Conservation (phyloP, 116 monocot species). For the Posidonia oceanica region DNA sequence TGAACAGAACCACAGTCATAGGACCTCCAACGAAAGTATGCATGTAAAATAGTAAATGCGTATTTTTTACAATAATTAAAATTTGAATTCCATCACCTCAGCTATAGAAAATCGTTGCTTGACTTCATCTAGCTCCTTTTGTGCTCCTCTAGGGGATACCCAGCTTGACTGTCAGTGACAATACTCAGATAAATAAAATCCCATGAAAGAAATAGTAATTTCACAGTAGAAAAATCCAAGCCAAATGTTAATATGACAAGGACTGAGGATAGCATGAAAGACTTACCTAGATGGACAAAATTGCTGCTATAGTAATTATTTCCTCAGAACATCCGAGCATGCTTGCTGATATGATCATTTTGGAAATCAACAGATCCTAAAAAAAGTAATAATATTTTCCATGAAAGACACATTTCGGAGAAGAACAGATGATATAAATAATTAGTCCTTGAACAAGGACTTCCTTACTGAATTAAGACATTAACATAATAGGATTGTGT, state of each 20-base stretch:
- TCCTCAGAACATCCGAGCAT: constrained; percentile 82
- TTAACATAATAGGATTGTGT: too few species aligned
- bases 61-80: neutral
- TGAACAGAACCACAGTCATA: too few species aligned
- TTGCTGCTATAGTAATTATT: constrained; percentile 73
- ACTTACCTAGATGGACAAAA: constrained; percentile 88
- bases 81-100: constrained; percentile 42
- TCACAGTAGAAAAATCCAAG: too few species aligned
- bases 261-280: neutral
- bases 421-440: neutral
- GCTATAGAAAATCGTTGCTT: constrained; percentile 85
- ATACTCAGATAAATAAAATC: neutral
- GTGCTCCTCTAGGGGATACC: constrained; percentile 67
- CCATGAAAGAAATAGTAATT: too few species aligned
- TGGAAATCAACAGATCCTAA: constrained; percentile 89
- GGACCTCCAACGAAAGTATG: too few species aligned
- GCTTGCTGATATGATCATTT: constrained; percentile 78
- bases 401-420: neutral
- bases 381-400: neutral
- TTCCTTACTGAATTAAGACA: neutral
- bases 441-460: neutral
- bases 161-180: constrained; percentile 68
- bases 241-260: too few species aligned
- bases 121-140: constrained; percentile 82
- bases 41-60: neutral